Percentiles rank a stretch among this genome's conserved stretches.
Conservation (phyloP, 257 asterid species). For the Rauvolfia tetraphylla region DNA sequence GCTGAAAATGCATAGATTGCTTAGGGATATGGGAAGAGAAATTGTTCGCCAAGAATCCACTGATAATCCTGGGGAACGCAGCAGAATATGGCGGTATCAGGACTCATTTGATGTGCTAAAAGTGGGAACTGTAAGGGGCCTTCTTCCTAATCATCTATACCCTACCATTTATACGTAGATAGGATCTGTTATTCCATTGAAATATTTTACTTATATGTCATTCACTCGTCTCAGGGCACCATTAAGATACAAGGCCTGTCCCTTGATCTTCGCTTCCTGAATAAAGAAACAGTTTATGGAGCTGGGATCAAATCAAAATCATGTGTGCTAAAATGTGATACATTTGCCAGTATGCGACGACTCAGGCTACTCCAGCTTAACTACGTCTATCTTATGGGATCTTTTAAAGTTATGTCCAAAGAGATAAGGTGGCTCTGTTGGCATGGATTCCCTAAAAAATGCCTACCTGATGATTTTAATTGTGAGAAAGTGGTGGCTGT, state of each 20-base stretch:
- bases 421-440: conserved; percentile 17
- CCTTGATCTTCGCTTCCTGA: background rate
- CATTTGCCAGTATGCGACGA: no score
- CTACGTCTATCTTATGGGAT: conserved; percentile 6
- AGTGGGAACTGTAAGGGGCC: conserved; percentile 2
- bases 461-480: background rate
- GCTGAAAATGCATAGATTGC: no score
- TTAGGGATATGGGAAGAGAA: no score
- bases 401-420: conserved; percentile 6
- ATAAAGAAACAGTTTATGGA: background rate
- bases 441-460: conserved; percentile 2
- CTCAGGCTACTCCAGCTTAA: no score
- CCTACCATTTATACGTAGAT: background rate
- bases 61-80: no score
- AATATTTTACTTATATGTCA: background rate
- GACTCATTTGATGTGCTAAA: no score
- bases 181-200: background rate
- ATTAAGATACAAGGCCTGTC: conserved; percentile 1
- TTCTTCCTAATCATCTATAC: background rate
- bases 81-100: no score
- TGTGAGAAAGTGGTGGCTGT: no score
- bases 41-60: no score
- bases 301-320: background rate
- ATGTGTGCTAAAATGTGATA: background rate
- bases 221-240: conserved; percentile 12